Conservation (phyloP, 2,329 filamentous ascomycete genomes). For the Sporothrix sp. region DNA sequence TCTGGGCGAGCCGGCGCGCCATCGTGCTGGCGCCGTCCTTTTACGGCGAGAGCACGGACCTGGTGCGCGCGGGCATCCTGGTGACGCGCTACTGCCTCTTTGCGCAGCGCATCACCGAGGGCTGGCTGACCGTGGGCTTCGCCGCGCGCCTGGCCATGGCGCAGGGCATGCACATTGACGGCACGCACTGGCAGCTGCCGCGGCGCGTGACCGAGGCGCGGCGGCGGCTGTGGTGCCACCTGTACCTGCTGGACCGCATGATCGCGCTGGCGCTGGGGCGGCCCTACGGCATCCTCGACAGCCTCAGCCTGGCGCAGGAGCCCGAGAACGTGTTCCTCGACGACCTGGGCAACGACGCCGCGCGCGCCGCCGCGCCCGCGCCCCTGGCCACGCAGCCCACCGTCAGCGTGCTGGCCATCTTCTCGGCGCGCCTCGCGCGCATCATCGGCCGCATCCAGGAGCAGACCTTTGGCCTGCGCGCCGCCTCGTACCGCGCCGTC, state of each 20-base stretch:
- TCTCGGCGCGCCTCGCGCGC: conserved; percentile 26
- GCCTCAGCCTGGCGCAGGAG: conserved; percentile 29
- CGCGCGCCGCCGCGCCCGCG: conserved; percentile 13
- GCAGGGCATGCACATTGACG: conserved; percentile 35
- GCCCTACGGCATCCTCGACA: conserved; percentile 30
- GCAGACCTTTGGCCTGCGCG: conserved; percentile 28
- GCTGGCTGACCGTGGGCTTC: conserved; percentile 33
- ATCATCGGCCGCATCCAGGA: conserved; percentile 32
- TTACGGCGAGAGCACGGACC: conserved; percentile 31
- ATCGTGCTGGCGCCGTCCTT: conserved; percentile 34
- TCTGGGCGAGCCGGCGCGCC: conserved; percentile 30
- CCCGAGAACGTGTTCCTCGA: conserved; percentile 32
- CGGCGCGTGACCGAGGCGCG: conserved; percentile 29
- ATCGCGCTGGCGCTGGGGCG: conserved; percentile 31
- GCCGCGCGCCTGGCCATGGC: conserved; percentile 34
- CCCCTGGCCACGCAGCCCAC: conserved; percentile 26
- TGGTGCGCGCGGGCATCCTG: conserved; percentile 31
- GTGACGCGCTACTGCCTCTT: conserved; percentile 32
- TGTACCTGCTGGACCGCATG: conserved; percentile 31
- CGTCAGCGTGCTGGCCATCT: conserved; percentile 24
- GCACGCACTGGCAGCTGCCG: conserved; percentile 29
- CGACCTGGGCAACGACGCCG: conserved; percentile 25
- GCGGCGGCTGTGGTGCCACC: conserved; percentile 30
- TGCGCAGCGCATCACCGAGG: conserved; percentile 28
- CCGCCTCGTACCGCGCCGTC: conserved; percentile 28